A percentile compares a stretch with the other conserved stretches of the same genome.
phyloP scores from a whole-genome alignment of 2,329 filamentous ascomycete genomes.

The Phaeoacremonium minimum region DNA sequence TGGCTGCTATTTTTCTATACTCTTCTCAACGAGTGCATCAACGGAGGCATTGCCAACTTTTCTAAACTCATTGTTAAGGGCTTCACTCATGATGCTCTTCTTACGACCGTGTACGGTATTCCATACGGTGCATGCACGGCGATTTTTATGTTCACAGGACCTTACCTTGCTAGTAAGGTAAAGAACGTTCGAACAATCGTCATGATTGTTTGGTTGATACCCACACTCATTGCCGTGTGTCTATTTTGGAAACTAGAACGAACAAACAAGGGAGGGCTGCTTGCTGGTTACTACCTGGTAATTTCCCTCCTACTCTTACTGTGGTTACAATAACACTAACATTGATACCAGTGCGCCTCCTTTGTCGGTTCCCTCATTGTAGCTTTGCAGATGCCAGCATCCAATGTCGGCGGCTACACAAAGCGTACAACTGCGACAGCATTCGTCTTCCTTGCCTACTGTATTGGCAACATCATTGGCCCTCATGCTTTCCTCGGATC shows the following conservation, averaged over 20 bases:
- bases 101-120: conserved; percentile 48
- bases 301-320: too few species aligned
- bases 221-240: conserved; percentile 42
- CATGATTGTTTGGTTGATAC: conserved; percentile 47
- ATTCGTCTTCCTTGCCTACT: conserved; percentile 40
- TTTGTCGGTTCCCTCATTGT: conserved; percentile 49
- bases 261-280: conserved; percentile 36
- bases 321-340: too few species aligned
- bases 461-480: conserved; percentile 40
- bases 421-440: conserved; percentile 40
- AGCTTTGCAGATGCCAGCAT: conserved; percentile 45
- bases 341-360: conserved; percentile 28
- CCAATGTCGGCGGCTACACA: conserved; percentile 42
- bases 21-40: conserved; percentile 49
- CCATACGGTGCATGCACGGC: conserved; percentile 50
- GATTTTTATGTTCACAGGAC: conserved; percentile 47
- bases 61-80: conserved; percentile 52
- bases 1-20: conserved; percentile 39
- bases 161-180: conserved; percentile 45
- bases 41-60: conserved; percentile 49
- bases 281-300: conserved; percentile 47
- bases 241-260: conserved; percentile 45
- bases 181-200: conserved; percentile 45
- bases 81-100: conserved; percentile 33
- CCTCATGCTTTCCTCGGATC: conserved; percentile 38